phyloP scores from a whole-genome alignment of 805 yeast genomes.

The Yamadazyma takamatsuzukensis region DNA sequence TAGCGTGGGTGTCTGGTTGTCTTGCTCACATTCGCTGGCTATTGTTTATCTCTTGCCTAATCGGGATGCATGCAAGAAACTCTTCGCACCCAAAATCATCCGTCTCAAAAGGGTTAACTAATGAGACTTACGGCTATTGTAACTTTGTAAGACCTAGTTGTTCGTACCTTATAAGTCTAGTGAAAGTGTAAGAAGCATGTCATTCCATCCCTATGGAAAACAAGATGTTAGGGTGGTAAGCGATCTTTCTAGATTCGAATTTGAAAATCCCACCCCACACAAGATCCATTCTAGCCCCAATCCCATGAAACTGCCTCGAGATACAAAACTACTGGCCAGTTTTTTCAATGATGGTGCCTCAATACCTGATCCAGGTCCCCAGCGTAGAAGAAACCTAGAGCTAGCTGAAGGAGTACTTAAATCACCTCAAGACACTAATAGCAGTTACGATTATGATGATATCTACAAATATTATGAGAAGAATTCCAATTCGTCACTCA shows the following conservation, averaged over 20 bases:
- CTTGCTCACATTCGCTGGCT: too few species aligned
- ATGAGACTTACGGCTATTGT: neutral
- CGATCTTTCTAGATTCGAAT: conserved; percentile 32
- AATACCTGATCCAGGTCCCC: conserved; percentile 11
- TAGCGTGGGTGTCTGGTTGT: too few species aligned
- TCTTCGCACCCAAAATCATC: too few species aligned
- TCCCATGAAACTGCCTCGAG: neutral
- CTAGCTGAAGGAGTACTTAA: conserved; percentile 12
- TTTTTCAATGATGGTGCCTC: conserved; percentile 5
- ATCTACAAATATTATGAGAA: conserved; percentile 16
- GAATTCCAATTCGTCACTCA: conserved; percentile 9
- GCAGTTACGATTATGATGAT: conserved; percentile 12
- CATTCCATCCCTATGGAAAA: conserved; percentile 18
- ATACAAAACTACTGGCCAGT: conserved; percentile 1
- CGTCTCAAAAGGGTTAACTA: too few species aligned
- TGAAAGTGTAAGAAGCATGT: conserved; percentile 7
- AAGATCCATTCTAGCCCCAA: neutral
- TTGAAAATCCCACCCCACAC: conserved; percentile 14
- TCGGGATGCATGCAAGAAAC: conserved; percentile 3
- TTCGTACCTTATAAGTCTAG: neutral
- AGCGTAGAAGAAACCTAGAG: conserved; percentile 10
- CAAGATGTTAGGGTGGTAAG: conserved; percentile 24
- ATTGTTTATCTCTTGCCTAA: conserved; percentile 6
- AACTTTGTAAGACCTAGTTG: neutral
- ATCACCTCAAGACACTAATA: conserved; percentile 5